These are phyloP conservation scores for Colletotrichum euphorbiae DNA, from an alignment of 2,329 filamentous ascomycete genomes.

Conservation along the genomic window DNA sequence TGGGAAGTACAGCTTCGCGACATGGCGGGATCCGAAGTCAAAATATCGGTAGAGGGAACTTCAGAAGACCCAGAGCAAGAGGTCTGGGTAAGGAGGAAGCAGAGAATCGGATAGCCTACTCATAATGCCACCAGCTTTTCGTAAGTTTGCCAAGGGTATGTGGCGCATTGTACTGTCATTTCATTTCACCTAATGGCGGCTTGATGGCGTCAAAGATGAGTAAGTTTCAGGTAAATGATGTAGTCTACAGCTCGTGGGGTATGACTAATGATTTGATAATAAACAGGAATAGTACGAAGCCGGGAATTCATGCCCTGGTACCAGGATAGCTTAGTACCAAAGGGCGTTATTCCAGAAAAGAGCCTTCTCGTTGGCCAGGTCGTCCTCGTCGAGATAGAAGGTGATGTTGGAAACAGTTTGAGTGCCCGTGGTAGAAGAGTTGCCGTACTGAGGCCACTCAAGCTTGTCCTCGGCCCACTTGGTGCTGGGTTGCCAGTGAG, in stretches of 20 bases:
- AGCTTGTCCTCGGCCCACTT: constrained; percentile 24
- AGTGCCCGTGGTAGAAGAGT: constrained; percentile 11
- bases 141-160: background rate
- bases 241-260: too few species aligned
- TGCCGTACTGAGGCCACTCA: constrained; percentile 30
- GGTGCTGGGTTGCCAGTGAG: constrained; percentile 19
- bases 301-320: too few species aligned
- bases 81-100: constrained; percentile 59
- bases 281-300: background rate
- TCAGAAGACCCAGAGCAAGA: constrained; percentile 44
- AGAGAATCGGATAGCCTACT: constrained; percentile 47
- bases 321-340: background rate
- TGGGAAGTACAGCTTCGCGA: constrained; percentile 72
- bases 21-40: background rate
- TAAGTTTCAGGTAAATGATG: too few species aligned
- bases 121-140: background rate
- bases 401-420: constrained; percentile 26
- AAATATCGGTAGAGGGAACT: background rate
- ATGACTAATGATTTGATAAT: background rate
- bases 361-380: constrained; percentile 22
- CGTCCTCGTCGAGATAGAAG: constrained; percentile 17
- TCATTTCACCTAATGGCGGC: too few species aligned
- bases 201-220: too few species aligned
- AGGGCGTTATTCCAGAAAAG: constrained; percentile 22
- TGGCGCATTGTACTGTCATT: background rate